Conservation (phyloP, 2,329 filamentous ascomycete genomes). For the Trichothecium sympodiale region DNA sequence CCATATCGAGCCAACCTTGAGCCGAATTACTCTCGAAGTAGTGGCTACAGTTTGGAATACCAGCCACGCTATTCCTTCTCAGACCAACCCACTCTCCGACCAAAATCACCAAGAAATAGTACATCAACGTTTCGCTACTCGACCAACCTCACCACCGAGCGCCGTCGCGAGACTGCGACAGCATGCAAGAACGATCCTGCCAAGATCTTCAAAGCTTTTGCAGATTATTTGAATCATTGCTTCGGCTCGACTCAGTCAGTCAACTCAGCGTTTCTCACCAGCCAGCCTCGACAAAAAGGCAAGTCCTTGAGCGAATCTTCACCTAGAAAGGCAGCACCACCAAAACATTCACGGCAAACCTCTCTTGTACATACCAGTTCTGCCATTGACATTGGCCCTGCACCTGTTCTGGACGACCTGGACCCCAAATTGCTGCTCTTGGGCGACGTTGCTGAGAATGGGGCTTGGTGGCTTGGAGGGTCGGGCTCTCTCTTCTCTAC, state of each 20-base stretch:
- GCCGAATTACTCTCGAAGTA: too few species aligned
- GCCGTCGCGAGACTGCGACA: slow-evolving; percentile 2
- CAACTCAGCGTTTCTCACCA: slow-evolving; percentile 63
- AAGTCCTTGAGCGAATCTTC: too few species aligned
- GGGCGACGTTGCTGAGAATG: slow-evolving; percentile 71
- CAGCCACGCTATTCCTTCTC: too few species aligned
- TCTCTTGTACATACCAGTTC: not conserved
- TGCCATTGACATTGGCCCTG: slow-evolving; percentile 1
- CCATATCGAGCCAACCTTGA: too few species aligned
- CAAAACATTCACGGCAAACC: too few species aligned
- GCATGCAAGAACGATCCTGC: slow-evolving; percentile 26
- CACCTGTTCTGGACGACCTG: slow-evolving; percentile 36
- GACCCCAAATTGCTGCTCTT: slow-evolving; percentile 66
- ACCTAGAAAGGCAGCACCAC: too few species aligned
- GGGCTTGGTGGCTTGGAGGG: slow-evolving; percentile 68
- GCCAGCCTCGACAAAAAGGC: slow-evolving; percentile 20
- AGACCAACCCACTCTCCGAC: too few species aligned
- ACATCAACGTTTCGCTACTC: too few species aligned
- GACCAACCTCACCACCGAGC: too few species aligned
- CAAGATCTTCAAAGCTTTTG: slow-evolving; percentile 61
- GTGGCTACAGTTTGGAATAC: too few species aligned
- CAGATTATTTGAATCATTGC: slow-evolving; percentile 63
- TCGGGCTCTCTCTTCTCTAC: too few species aligned
- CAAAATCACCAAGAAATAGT: too few species aligned
- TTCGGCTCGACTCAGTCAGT: slow-evolving; percentile 61